Evolutionary conservation across 352 stramenopile genomes (phyloP), one percentile per base, ranked within the genome.

Genomic region (Phytopythium kandeliae): DNA sequence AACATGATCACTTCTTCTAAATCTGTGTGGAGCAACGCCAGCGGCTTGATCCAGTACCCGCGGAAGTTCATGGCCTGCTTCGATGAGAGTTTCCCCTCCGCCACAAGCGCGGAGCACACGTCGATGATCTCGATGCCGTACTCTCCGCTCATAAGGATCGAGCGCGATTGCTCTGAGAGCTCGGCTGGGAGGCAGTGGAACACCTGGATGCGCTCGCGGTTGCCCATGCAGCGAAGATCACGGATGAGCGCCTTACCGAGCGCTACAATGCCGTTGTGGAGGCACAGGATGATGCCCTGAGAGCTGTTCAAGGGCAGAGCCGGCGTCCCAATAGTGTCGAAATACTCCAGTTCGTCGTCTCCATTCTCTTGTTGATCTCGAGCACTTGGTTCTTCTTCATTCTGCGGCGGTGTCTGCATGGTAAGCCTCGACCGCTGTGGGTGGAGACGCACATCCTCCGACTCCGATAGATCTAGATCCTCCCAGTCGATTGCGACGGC

Each of bases 181-280:
- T 77, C 67, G 28, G 54, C 37, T 16, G 57, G 50, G 1, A 63
- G 42, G 36, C 68, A 63, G 19, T 64, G 48, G 43, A 58, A 64
- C 11, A 68, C 52, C 37, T 68, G 60, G n/a, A 68, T 53, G 4
- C 65, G 60, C 46, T 73, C 63, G 16, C 61, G 44, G 49, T 76
- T 73, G 24, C 64, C 64, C 0, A 67, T 44, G 34, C 56, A 63
- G 11, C 63, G 60, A 19, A 76, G 48, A 26, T 78, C 64, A 7
- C 63, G 62, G 30, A 78, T 61, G 15, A 78, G 52, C 7, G 68
- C 74, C 13, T 66, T 33, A 0, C 65, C 68, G 58, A 78, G 70
- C 30, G 57, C 28, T 11, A 75, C 13, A 2, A 68, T 12, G 0
- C 36, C 40, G 44, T 71, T 47, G 54, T 69, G 55, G 51, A 77